A percentile compares a stretch with the other conserved stretches of the same genome.
Evolutionary conservation across 768 basidiomycete species (phyloP).

Genomic region (Paxillus involutus): DNA sequence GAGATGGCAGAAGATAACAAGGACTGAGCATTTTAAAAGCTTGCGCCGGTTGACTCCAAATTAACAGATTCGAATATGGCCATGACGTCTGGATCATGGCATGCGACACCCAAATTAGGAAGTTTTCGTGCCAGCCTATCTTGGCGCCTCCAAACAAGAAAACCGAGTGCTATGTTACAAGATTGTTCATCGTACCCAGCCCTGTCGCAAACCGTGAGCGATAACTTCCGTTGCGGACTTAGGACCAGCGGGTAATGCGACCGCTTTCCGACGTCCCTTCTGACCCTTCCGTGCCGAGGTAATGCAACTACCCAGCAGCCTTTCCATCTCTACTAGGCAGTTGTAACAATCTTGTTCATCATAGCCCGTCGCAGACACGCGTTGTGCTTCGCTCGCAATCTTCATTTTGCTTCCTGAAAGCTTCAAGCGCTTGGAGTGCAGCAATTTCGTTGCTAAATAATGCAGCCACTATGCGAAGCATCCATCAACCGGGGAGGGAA

Average conservation of each 20-base stretch:
- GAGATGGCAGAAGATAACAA: slow-evolving; percentile 5
- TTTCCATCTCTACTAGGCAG: slow-evolving; percentile 66
- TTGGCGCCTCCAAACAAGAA: neutral
- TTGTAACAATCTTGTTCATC: slow-evolving; percentile 70
- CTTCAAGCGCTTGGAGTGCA: slow-evolving; percentile 68
- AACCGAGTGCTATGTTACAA: neutral
- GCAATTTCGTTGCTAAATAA: slow-evolving; percentile 73
- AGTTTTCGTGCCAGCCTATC: neutral
- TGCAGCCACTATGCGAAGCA: slow-evolving; percentile 78
- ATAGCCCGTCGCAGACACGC: slow-evolving; percentile 37
- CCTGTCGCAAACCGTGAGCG: slow-evolving; percentile 54
- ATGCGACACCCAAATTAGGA: slow-evolving; percentile 12
- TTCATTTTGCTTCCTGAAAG: slow-evolving; percentile 46
- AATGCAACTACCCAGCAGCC: slow-evolving; percentile 50
- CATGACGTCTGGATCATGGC: slow-evolving; percentile 1
- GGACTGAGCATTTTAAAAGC: slow-evolving; percentile 1
- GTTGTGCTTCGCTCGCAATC: slow-evolving; percentile 12
- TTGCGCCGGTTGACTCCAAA: slow-evolving; percentile 3
- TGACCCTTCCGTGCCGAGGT: slow-evolving; percentile 32
- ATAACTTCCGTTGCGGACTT: slow-evolving; percentile 62
- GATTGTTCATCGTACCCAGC: slow-evolving; percentile 50
- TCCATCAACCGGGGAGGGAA: slow-evolving; percentile 8
- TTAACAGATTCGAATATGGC: neutral
- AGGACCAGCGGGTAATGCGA: slow-evolving; percentile 14
- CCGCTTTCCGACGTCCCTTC: slow-evolving; percentile 37